Base-by-base conservation (phyloP, 129 eudicot genomes). In the Escallonia rubra region DNA sequence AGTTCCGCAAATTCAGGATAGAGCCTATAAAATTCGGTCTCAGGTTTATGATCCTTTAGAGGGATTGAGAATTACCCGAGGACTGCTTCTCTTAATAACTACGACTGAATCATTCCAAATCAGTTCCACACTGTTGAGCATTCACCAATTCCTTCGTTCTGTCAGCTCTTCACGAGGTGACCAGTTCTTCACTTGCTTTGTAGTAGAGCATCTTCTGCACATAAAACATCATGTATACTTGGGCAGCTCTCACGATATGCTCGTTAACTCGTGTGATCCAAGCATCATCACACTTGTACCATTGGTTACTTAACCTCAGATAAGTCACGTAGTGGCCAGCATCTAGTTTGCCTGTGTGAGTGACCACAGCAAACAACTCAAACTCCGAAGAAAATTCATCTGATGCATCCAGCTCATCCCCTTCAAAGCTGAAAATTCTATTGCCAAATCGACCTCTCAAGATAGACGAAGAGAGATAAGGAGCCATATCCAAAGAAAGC, bases 211-310 rank as follows among this genome's bases (percentile, higher is more conserved):
- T 93, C 83, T 93, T 93, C 83, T 93, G 98, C 72, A 93, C 95
- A 77, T 93, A 93, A 66, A 86, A 93, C 76, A 93, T 82, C 96
- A 93, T 93, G 79, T 93, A 93, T 0, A 96, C 95, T 76, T 93
- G 98, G 11, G 95, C 86, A 48, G 86, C 87, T 80, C 98, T 80
- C 10, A 93, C 98, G 49, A 79, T 80, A 41, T 72, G 63, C 74
- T 88, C 98, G 57, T 68, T 77, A n/a, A 93, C 98, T 73, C 65
- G 79, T 45, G 85, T 86, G 68, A 89, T 83, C 98, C 98, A 93
- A n/a, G 95, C 86, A 69, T 93, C 98, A 57, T 93, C 98, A 43
- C 98, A 93, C 74, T 89, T 93, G 82, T 84, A 93, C 98, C 98
- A 93, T 49, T 93, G 85, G 75, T 86, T 80, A 63, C 85, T 68